phyloP scores from a whole-genome alignment of 148 eudicot genomes.

The Camellia lanceoleosa region DNA sequence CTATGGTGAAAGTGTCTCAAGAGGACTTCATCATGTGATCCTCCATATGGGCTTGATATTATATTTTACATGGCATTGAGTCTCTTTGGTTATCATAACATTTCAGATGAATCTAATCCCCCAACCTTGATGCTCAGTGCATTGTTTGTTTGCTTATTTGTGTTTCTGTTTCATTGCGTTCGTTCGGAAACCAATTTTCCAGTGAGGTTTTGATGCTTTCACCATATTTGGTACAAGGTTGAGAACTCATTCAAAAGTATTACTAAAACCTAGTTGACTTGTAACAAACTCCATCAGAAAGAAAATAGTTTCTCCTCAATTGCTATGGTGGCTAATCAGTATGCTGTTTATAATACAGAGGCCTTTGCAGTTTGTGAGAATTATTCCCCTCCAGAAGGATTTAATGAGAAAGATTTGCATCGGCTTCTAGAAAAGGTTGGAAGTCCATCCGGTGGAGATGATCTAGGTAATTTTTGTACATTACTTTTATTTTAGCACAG shows the following conservation, averaged over 20 bases:
- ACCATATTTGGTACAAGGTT: not conserved
- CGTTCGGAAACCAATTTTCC: not conserved
- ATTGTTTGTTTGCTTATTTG: not conserved
- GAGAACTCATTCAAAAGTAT: not conserved
- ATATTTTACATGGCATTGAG: not conserved
- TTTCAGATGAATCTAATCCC: not conserved
- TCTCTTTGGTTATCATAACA: not conserved
- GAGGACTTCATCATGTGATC: not conserved
- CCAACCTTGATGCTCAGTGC: not conserved
- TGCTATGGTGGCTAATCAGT: conserved; percentile 4
- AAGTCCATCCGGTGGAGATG: conserved; percentile 85
- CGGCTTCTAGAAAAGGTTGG: conserved; percentile 91
- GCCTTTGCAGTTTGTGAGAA: conserved; percentile 98
- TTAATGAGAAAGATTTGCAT: conserved; percentile 84
- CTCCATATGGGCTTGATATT: not conserved
- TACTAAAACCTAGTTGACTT: not conserved
- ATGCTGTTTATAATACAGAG: conserved; percentile 46
- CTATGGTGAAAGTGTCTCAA: not conserved
- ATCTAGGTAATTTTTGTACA: conserved; percentile 55
- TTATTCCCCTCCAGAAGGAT: conserved; percentile 95
- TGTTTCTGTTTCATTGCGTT: not conserved
- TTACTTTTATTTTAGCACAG: not conserved
- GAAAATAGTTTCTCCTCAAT: not conserved
- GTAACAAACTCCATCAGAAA: conserved; percentile 4
- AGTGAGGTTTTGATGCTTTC: not conserved